A percentile compares a stretch with the other conserved stretches of the same genome.
These are phyloP conservation scores for Pichia nanzhaoensis DNA, from an alignment of 805 yeast genomes.

Conservation along the genomic window DNA sequence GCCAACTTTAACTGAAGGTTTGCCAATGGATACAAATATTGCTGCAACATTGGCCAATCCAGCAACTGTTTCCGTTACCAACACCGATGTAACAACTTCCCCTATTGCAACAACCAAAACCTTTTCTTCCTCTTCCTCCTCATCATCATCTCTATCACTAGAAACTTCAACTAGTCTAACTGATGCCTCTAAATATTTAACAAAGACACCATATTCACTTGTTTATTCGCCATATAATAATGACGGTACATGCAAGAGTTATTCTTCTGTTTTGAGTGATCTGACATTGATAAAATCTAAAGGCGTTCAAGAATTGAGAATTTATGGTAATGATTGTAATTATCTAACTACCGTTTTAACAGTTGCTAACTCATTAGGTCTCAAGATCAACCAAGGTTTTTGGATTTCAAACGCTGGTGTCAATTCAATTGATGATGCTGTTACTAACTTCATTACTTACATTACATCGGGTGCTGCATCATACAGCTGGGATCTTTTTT, in stretches of 20 bases:
- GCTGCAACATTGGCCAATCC: slow-evolving; percentile 12
- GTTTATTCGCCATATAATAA: slow-evolving; percentile 76
- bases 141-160: slow-evolving; percentile 15
- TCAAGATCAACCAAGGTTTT: slow-evolving; percentile 78
- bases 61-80: slow-evolving; percentile 18
- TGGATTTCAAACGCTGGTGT: slow-evolving; percentile 67
- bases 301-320: slow-evolving; percentile 61
- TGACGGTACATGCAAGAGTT: slow-evolving; percentile 61
- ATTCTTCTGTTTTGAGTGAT: slow-evolving; percentile 49
- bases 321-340: slow-evolving; percentile 85
- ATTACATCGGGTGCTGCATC: slow-evolving; percentile 34
- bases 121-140: slow-evolving; percentile 11
- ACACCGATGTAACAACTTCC: slow-evolving; percentile 17
- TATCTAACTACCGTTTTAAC: slow-evolving; percentile 61
- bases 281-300: slow-evolving; percentile 48
- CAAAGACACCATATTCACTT: slow-evolving; percentile 45
- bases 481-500: slow-evolving; percentile 66
- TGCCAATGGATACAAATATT: slow-evolving; percentile 11
- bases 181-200: slow-evolving; percentile 24
- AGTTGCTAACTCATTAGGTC: slow-evolving; percentile 48
- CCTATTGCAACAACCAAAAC: slow-evolving; percentile 17
- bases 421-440: slow-evolving; percentile 58
- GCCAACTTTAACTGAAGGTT: slow-evolving; percentile 12
- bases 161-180: slow-evolving; percentile 25
- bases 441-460: slow-evolving; percentile 44